Evolutionary conservation across 2,329 filamentous ascomycete species (phyloP).

Genomic region (Nemania sp.): DNA sequence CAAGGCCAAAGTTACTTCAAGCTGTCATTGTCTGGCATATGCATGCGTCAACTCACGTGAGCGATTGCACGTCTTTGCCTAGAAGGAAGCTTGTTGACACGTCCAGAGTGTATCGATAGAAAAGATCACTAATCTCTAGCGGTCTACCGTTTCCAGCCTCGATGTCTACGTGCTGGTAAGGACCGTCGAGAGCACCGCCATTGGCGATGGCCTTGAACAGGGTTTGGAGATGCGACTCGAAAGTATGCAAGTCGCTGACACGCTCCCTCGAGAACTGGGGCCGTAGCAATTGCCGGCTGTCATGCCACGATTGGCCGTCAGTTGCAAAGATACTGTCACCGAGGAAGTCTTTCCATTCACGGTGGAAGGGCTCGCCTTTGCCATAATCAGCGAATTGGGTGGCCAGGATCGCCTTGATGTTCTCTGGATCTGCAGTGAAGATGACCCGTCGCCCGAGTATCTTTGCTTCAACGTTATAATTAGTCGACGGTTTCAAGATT

Average conservation of each 20-base stretch:
- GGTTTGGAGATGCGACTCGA: slow-evolving; percentile 76
- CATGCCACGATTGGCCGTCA: slow-evolving; percentile 78
- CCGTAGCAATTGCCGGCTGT: slow-evolving; percentile 77
- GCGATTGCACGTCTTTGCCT: slow-evolving; percentile 69
- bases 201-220: slow-evolving; percentile 71
- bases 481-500: slow-evolving; percentile 49
- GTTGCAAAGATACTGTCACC: slow-evolving; percentile 80
- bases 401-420: slow-evolving; percentile 86
- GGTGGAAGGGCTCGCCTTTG: slow-evolving; percentile 75
- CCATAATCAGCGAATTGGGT: slow-evolving; percentile 85
- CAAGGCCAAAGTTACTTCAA: too few relatives aligned
- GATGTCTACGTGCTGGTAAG: slow-evolving; percentile 66
- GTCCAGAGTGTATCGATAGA: slow-evolving; percentile 86
- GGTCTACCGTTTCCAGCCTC: slow-evolving; percentile 62
- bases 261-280: slow-evolving; percentile 88
- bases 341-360: slow-evolving; percentile 75
- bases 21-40: too few relatives aligned
- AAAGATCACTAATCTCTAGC: slow-evolving; percentile 73
- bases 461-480: slow-evolving; percentile 64
- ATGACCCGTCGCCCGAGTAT: slow-evolving; percentile 62
- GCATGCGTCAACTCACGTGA: slow-evolving; percentile 48
- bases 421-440: slow-evolving; percentile 82
- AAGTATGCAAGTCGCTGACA: slow-evolving; percentile 77
- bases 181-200: slow-evolving; percentile 58
- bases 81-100: slow-evolving; percentile 85